These are phyloP conservation scores for Paecilomyces variotii DNA, from an alignment of 2,329 filamentous ascomycete species.

Conservation along the genomic window DNA sequence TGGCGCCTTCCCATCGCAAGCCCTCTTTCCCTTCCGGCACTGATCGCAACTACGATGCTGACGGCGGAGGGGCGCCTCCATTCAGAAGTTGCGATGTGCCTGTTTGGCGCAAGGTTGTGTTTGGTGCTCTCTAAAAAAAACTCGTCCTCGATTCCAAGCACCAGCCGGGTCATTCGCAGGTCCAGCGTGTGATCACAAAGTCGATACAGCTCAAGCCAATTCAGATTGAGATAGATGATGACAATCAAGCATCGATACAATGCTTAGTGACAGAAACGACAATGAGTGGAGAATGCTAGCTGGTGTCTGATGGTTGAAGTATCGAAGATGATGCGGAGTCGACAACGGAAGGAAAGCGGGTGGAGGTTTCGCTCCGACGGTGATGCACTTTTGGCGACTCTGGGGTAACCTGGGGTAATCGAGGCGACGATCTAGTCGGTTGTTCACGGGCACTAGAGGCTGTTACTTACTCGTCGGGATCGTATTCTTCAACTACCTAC, in stretches of 20 bases:
- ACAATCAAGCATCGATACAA: not conserved
- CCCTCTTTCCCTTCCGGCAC: slow-evolving; percentile 39
- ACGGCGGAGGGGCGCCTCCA: slow-evolving; percentile 16
- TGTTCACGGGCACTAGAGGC: not conserved
- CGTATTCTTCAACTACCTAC: not conserved
- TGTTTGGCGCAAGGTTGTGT: not conserved
- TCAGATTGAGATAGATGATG: not conserved
- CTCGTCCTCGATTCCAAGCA: not conserved
- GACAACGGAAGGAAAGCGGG: not conserved
- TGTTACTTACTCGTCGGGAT: not conserved
- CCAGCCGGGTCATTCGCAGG: not conserved
- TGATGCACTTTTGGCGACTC: not conserved
- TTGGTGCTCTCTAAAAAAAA: not conserved
- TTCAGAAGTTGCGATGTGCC: not conserved
- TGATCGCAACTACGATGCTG: slow-evolving; percentile 41
- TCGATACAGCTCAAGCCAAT: not conserved
- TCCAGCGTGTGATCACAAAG: not conserved
- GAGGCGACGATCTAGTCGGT: not conserved
- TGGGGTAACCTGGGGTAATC: not conserved
- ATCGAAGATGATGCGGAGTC: not conserved
- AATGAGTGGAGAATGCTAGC: not conserved
- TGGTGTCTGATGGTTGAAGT: not conserved
- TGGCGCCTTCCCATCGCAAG: slow-evolving; percentile 34
- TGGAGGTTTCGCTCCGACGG: not conserved
- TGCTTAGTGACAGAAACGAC: not conserved